These are phyloP conservation scores for Hyaloscypha finlandica DNA, from an alignment of 495 filamentous ascomycete species.

Conservation along the genomic window DNA sequence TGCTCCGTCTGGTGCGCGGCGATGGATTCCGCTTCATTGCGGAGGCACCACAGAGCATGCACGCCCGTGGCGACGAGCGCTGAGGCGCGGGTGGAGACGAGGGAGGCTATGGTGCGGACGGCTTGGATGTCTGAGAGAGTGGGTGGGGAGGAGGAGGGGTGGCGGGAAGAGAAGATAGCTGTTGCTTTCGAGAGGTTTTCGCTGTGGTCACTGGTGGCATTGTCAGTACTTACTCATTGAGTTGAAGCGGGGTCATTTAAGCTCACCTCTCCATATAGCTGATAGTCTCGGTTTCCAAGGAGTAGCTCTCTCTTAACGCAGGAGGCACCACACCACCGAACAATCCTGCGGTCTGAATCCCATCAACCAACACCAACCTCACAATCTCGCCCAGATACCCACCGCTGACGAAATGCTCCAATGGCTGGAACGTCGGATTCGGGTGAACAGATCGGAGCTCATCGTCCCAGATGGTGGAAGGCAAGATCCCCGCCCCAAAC, in stretches of 20 bases:
- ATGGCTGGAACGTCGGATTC: slow-evolving; percentile 79
- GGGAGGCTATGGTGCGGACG: slow-evolving; percentile 53
- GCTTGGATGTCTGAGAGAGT: slow-evolving; percentile 43
- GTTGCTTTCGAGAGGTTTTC: slow-evolving; percentile 17
- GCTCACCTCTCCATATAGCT: slow-evolving; percentile 61
- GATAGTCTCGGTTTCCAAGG: slow-evolving; percentile 61
- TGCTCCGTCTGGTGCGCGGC: slow-evolving; percentile 11
- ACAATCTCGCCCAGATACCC: slow-evolving; percentile 84
- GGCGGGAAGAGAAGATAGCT: slow-evolving; percentile 34
- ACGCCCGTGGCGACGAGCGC: slow-evolving; percentile 64
- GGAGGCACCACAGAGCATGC: slow-evolving; percentile 62
- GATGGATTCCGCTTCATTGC: slow-evolving; percentile 47
- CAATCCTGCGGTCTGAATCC: slow-evolving; percentile 52
- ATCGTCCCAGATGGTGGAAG: slow-evolving; percentile 73
- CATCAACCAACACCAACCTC: slow-evolving; percentile 68
- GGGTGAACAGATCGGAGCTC: slow-evolving; percentile 63
- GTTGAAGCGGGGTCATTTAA: not conserved
- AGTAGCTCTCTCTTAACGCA: slow-evolving; percentile 53
- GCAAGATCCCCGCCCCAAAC: slow-evolving; percentile 68
- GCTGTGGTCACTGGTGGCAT: not conserved
- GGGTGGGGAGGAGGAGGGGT: slow-evolving; percentile 53
- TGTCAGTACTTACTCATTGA: not conserved
- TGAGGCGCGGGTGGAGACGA: slow-evolving; percentile 61
- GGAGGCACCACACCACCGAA: slow-evolving; percentile 59
- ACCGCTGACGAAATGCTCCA: slow-evolving; percentile 81